phyloP scores from a whole-genome alignment of 208 protist species.

The Trypanosoma boissoni region DNA sequence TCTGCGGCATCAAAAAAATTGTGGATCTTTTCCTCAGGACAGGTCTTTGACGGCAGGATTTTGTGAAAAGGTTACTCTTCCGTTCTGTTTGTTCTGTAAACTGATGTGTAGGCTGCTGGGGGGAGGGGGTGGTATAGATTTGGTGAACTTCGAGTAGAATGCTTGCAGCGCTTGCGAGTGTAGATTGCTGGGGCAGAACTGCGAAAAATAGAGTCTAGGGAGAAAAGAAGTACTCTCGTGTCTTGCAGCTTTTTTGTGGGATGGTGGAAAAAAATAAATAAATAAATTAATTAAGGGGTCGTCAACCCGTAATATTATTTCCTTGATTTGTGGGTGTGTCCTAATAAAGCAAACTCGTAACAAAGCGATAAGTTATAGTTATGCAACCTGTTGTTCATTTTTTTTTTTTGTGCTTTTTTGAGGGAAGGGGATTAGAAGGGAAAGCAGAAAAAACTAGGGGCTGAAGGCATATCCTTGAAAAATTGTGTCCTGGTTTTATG shows the following conservation, averaged over 20 bases:
- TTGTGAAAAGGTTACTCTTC: slow-evolving; percentile 37
- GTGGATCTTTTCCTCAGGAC: slow-evolving; percentile 47
- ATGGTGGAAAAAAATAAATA: slow-evolving; percentile 18
- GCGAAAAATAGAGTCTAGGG: slow-evolving; percentile 46
- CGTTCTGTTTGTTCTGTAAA: slow-evolving; percentile 55
- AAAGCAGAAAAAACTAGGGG: no score
- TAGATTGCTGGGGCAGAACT: slow-evolving; percentile 78
- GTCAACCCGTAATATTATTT: no score
- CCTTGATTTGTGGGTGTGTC: slow-evolving; percentile 36
- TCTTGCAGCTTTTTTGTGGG: slow-evolving; percentile 50
- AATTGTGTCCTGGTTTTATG: no score
- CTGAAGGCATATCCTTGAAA: no score
- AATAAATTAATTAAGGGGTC: slow-evolving; percentile 29
- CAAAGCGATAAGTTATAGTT: no score
- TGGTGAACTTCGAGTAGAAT: slow-evolving; percentile 26
- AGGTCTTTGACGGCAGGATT: not conserved
- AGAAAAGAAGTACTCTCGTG: slow-evolving; percentile 52
- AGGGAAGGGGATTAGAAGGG: no score
- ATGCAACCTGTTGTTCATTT: no score
- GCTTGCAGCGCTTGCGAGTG: slow-evolving; percentile 46
- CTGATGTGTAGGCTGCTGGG: slow-evolving; percentile 43
- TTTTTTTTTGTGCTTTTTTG: no score
- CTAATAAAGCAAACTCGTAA: no score
- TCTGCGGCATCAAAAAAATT: no score
- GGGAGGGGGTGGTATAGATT: slow-evolving; percentile 33